Conservation (phyloP, 768 basidiomycete genomes). For the Pleurotus eryngii region DNA sequence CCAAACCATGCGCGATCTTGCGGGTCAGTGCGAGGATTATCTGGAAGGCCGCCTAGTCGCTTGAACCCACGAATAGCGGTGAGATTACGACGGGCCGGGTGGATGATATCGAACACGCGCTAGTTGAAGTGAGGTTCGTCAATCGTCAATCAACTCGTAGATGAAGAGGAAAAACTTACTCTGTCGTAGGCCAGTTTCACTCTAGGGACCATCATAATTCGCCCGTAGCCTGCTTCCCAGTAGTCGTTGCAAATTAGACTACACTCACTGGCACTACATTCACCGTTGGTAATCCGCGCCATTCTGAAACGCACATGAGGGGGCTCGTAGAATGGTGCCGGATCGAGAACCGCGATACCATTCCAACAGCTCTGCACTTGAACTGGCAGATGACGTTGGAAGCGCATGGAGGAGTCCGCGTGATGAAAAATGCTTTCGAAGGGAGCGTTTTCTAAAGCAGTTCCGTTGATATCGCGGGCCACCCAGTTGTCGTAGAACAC, state of each 20-base stretch:
- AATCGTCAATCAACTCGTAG: neutral
- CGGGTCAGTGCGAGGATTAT: slow-evolving; percentile 94
- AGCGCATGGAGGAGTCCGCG: slow-evolving; percentile 66
- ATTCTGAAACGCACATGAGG: slow-evolving; percentile 94
- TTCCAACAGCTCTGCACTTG: slow-evolving; percentile 99
- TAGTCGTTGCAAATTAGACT: slow-evolving; percentile 98
- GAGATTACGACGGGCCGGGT: slow-evolving; percentile 85
- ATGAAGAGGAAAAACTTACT: slow-evolving; percentile 37
- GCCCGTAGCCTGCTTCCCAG: slow-evolving; percentile 92
- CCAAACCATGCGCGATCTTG: slow-evolving; percentile 99
- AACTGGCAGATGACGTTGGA: slow-evolving; percentile 88
- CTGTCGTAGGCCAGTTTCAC: slow-evolving; percentile 96
- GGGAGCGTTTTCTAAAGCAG: slow-evolving; percentile 95
- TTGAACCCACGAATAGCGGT: slow-evolving; percentile 94
- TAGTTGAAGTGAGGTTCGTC: slow-evolving; percentile 25
- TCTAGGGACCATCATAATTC: slow-evolving; percentile 96
- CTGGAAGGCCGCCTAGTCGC: slow-evolving; percentile 93
- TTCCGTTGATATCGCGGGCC: slow-evolving; percentile 97
- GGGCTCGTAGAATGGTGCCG: slow-evolving; percentile 90
- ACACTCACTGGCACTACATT: slow-evolving; percentile 96
- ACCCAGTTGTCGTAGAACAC: slow-evolving; percentile 99
- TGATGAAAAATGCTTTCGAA: slow-evolving; percentile 96
- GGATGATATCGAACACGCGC: slow-evolving; percentile 94
- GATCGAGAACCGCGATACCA: slow-evolving; percentile 92
- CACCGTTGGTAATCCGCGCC: slow-evolving; percentile 83